These are phyloP conservation scores for Corymbia maculata DNA, from an alignment of 345 rosid species.

Conservation along the genomic window DNA sequence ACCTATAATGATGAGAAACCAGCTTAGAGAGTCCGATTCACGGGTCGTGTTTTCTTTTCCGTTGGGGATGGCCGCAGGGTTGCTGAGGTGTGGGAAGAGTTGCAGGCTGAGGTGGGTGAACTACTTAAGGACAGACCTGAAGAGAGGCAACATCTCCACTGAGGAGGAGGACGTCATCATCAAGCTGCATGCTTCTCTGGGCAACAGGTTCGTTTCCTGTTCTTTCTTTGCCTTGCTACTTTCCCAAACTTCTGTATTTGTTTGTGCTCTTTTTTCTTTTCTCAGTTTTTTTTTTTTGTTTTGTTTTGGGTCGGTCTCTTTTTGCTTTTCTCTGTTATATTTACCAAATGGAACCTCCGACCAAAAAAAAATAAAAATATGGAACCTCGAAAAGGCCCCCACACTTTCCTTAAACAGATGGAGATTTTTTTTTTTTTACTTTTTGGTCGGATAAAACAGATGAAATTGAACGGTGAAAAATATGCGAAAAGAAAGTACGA, in stretches of 20 bases:
- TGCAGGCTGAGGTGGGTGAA: constrained; percentile 91
- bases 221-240: neutral
- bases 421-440: neutral
- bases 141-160: constrained; percentile 60
- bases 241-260: neutral
- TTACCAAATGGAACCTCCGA: no score
- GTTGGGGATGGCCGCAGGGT: constrained; percentile 20
- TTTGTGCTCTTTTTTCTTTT: neutral
- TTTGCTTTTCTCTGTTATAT: neutral
- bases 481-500: neutral
- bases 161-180: constrained; percentile 61
- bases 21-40: neutral
- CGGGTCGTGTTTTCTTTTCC: neutral
- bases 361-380: neutral
- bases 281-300: no score
- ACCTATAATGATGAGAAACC: neutral
- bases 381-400: neutral
- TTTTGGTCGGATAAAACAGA: no score
- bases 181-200: constrained; percentile 55
- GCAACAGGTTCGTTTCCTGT: constrained; percentile 45
- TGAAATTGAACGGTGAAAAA: neutral
- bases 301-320: neutral
- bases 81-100: constrained; percentile 86
- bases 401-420: neutral
- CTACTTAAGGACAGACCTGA: constrained; percentile 62